phyloP scores from a whole-genome alignment of 495 filamentous ascomycete genomes.

The Daldinia concentrica region DNA sequence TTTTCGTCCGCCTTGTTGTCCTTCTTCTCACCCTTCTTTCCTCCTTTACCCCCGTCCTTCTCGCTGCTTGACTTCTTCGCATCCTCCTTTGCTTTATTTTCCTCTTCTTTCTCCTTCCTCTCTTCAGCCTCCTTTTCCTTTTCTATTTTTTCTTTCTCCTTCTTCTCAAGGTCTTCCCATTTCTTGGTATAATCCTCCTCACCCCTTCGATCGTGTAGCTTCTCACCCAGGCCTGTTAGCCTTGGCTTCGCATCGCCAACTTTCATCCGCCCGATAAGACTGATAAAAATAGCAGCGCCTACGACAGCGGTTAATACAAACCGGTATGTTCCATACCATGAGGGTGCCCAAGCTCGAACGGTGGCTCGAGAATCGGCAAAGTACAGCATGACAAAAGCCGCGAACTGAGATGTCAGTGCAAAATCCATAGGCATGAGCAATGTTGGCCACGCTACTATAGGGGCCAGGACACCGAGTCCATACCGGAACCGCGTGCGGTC shows the following conservation, averaged over 20 bases:
- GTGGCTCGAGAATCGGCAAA: constrained; percentile 84
- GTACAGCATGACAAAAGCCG: constrained; percentile 88
- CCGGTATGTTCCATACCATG: constrained; percentile 93
- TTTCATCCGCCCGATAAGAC: constrained; percentile 85
- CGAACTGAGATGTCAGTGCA: constrained; percentile 89
- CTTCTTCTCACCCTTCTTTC: constrained; percentile 21
- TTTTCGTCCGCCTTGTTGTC: not conserved
- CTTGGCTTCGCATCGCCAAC: constrained; percentile 66
- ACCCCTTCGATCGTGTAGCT: constrained; percentile 61
- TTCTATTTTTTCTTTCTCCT: constrained; percentile 59
- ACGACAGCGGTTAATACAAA: constrained; percentile 96
- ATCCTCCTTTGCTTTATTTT: constrained; percentile 45
- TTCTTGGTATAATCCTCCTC: constrained; percentile 65
- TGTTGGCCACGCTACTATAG: constrained; percentile 93
- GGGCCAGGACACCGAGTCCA: constrained; percentile 80
- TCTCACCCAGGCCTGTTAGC: constrained; percentile 63
- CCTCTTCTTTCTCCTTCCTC: constrained; percentile 52
- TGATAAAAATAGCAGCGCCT: constrained; percentile 85
- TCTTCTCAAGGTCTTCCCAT: constrained; percentile 68
- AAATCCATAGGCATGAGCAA: constrained; percentile 85
- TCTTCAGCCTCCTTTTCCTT: constrained; percentile 52
- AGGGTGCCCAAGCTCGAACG: constrained; percentile 80
- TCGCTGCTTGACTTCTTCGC: constrained; percentile 33
- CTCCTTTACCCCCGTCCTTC: constrained; percentile 4
- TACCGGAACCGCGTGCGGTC: constrained; percentile 69